Conservation (phyloP, 2,329 filamentous ascomycete genomes). For the Akanthomyces lecanii region DNA sequence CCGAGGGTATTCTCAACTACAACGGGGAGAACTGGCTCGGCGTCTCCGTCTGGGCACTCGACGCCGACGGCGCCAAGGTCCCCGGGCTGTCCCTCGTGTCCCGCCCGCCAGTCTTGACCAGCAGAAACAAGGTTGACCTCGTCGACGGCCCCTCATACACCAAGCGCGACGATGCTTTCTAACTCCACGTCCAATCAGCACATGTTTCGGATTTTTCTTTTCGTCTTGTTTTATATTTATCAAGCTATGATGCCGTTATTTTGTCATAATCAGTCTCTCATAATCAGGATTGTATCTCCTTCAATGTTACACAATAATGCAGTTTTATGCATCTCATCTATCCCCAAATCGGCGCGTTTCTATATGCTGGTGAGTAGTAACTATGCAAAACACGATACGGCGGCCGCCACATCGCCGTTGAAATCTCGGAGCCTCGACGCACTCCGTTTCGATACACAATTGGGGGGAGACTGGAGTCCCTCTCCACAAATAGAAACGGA, state of each 20-base stretch:
- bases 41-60: conserved; percentile 64
- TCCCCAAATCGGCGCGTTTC: conserved; percentile 53
- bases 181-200: not conserved
- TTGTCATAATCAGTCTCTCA: not conserved
- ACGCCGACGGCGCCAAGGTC: conserved; percentile 52
- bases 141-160: conserved; percentile 44
- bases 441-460: conserved; percentile 12
- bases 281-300: not conserved
- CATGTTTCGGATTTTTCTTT: not conserved
- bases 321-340: conserved; percentile 21
- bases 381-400: conserved; percentile 54
- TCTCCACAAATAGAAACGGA: not conserved
- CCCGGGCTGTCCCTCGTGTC: conserved; percentile 47
- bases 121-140: conserved; percentile 40
- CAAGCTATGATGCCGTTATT: not conserved
- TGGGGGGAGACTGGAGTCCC: not conserved
- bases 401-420: conserved; percentile 22
- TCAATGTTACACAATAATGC: not conserved
- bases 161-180: conserved; percentile 49
- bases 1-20: conserved; percentile 69
- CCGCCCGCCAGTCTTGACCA: conserved; percentile 21
- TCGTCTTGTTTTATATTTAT: not conserved
- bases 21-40: conserved; percentile 65
- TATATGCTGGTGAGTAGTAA: conserved; percentile 56
- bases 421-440: conserved; percentile 17